Percentiles rank a stretch among this genome's conserved stretches.
Evolutionary conservation across 441 rosid species (phyloP).

Genomic region (Populus hybrid): DNA sequence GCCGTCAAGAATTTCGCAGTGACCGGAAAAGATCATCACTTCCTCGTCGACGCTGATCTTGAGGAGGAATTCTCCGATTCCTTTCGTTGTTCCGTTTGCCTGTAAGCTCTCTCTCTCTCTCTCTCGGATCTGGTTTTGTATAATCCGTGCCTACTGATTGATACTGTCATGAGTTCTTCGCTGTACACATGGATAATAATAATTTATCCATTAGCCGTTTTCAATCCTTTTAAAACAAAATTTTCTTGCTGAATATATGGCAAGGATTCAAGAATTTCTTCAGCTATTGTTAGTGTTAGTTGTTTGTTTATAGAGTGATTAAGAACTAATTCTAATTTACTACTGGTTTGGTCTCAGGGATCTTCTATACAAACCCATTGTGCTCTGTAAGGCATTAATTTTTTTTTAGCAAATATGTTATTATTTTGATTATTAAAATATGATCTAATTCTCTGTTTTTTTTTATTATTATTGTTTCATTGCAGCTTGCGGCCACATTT

Average conservation of each 20-base stretch:
- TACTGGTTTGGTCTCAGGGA: constrained; percentile 49
- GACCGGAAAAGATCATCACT: not conserved
- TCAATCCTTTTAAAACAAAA: not conserved
- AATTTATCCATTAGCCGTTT: not conserved
- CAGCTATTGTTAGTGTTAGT: not conserved
- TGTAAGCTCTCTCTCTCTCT: constrained; percentile 16
- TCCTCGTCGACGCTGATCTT: constrained; percentile 6
- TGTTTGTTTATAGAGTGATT: not conserved
- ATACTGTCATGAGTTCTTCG: not conserved
- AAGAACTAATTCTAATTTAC: constrained; percentile 11
- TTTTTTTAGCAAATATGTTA: not conserved
- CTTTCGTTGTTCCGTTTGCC: constrained; percentile 54
- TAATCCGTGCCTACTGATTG: not conserved
- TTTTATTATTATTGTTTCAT: not conserved
- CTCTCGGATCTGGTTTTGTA: not conserved
- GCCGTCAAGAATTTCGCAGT: not conserved
- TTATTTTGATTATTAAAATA: not conserved
- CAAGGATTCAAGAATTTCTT: not conserved
- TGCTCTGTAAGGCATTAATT: constrained; percentile 57
- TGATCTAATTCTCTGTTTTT: not conserved
- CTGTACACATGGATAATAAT: not conserved
- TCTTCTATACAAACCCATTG: constrained; percentile 79
- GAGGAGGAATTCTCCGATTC: constrained; percentile 42
- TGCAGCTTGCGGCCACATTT: constrained; percentile 85
- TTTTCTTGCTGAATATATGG: not conserved